Evolutionary conservation across 164 flowering plant species (phyloP), one percentile per base, ranked within the genome.

Genomic region (Malania oleifera): DNA sequence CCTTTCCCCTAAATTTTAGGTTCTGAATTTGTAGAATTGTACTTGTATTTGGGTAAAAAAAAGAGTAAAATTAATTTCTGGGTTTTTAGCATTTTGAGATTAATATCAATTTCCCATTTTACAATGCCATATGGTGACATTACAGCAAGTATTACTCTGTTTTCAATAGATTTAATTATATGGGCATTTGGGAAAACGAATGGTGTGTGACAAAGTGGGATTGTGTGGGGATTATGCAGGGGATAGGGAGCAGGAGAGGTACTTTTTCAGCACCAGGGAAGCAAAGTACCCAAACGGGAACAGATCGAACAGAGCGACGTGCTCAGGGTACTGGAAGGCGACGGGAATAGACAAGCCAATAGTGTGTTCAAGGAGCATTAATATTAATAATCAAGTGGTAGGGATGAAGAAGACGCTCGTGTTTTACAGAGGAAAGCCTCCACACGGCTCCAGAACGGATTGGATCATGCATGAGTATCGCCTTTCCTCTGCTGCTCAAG

Each of bases 391-490:
- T 41, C 70, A 69, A 49, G 62, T 82, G 14, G 79, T 80, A 43
- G 92, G 92, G 35, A 65, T 85, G 85, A 85, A 83, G 67, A 85
- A 85, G 54, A 85, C 89, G 25, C 80, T 85, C 27, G 89, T 85
- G 61, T 85, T 85, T 40, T 83, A 85, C 54, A 69, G 75, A 67
- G 91, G 91, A 19, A 85, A 85, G 61, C 82, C 91, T 18, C 86
- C 84, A 1, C 72, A 81, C 51, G 92, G 86, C 1, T 27, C 69
- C 18, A 69, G 88, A 47, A 81, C 92, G 34, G 80, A 85, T 37
- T 85, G 92, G 92, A 67, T 85, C 51, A 85, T 85, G 92, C 92
- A 85, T 18, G 92, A 85, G 37, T 85, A 83, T 59, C 82, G 83
- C 54, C 77, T 77, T 5, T 67, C 38, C 14, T 28, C 40, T 2